Percentiles rank a stretch among this genome's conserved stretches.
Evolutionary conservation across 192 early-diverging fungal species (phyloP).

Genomic region (Helicostylum pulchrum): DNA sequence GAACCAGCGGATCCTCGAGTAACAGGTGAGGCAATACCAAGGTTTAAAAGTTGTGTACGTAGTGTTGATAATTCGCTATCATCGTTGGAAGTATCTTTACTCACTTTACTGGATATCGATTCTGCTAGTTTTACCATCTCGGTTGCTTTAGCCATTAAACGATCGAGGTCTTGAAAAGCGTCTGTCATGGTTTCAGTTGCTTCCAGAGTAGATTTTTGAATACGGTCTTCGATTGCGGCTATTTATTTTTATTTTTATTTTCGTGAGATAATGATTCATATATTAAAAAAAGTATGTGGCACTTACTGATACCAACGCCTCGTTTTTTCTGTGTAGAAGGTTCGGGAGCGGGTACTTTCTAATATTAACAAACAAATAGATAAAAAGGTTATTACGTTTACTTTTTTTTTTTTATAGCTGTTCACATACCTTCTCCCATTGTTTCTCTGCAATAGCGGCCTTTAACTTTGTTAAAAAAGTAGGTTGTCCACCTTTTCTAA

Average conservation of each 20-base stretch:
- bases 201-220: conserved; percentile 63
- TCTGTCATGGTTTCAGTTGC: conserved; percentile 67
- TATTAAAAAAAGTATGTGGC: not conserved
- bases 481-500: conserved; percentile 67
- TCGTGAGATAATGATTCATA: not conserved
- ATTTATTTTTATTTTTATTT: not conserved
- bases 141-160: conserved; percentile 81
- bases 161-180: conserved; percentile 88
- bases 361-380: not conserved
- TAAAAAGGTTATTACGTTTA: not conserved
- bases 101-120: conserved; percentile 57
- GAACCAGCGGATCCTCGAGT: conserved; percentile 84
- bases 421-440: conserved; percentile 57
- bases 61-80: conserved; percentile 52
- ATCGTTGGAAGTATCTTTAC: conserved; percentile 32
- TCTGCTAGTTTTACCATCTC: conserved; percentile 84
- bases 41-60: conserved; percentile 72
- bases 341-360: conserved; percentile 1
- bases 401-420: not conserved
- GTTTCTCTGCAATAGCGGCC: conserved; percentile 51
- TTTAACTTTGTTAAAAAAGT: conserved; percentile 65
- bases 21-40: conserved; percentile 89
- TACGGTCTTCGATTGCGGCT: conserved; percentile 64
- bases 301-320: conserved; percentile 29
- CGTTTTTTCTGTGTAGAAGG: not conserved